These are phyloP conservation scores for Tolypocladium sp. DNA, from an alignment of 2,329 filamentous ascomycete species.

Conservation along the genomic window DNA sequence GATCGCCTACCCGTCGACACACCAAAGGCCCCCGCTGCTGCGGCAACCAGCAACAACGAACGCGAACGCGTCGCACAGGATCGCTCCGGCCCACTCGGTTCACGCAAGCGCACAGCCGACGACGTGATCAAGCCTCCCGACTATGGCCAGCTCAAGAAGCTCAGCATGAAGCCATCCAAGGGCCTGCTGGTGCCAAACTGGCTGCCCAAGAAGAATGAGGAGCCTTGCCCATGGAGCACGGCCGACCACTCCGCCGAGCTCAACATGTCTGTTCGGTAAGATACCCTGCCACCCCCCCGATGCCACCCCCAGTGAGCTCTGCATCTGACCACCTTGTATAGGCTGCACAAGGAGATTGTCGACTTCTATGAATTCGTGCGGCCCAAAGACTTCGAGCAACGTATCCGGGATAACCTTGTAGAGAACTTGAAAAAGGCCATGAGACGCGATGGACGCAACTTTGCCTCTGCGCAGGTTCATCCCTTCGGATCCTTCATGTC, in stretches of 20 bases:
- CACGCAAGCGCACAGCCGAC: conserved; percentile 65
- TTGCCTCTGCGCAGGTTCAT: conserved; percentile 53
- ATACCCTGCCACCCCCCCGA: background rate
- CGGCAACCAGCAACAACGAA: conserved; percentile 9
- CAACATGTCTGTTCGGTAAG: conserved; percentile 48
- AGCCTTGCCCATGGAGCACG: conserved; percentile 54
- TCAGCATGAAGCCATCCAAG: conserved; percentile 36
- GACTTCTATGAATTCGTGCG: conserved; percentile 83
- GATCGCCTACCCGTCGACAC: conserved; percentile 7
- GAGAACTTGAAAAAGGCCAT: conserved; percentile 56
- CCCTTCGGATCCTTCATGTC: conserved; percentile 94
- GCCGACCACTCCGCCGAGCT: conserved; percentile 43
- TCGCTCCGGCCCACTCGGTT: conserved; percentile 40
- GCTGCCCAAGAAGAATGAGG: conserved; percentile 31
- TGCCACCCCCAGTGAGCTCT: background rate
- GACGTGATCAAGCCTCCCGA: conserved; percentile 55
- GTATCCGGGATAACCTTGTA: conserved; percentile 64
- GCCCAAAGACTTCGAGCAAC: conserved; percentile 68
- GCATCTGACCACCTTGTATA: conserved; percentile 22
- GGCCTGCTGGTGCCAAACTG: conserved; percentile 45
- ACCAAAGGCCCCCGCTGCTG: conserved; percentile 6
- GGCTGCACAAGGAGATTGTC: conserved; percentile 80
- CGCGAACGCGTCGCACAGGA: conserved; percentile 13
- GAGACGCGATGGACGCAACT: conserved; percentile 35
- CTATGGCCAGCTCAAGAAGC: conserved; percentile 42